A percentile compares a stretch with the other conserved stretches of the same genome.
Conservation (phyloP, 139 green algal genomes). For the Raphidocelis subcapitata region DNA sequence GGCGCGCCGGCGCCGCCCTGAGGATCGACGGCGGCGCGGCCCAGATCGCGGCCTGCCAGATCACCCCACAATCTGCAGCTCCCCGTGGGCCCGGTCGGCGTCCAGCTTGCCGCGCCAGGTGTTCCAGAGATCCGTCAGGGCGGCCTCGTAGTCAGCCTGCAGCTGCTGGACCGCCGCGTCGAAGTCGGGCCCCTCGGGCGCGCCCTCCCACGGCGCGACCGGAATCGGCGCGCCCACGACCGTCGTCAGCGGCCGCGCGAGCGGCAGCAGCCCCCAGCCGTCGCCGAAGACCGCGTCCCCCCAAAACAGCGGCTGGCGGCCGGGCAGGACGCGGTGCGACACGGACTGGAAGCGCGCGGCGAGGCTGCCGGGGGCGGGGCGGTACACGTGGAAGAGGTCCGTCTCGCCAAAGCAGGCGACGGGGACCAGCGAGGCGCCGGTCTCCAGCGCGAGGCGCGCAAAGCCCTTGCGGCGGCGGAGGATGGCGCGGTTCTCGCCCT, state of each 20-base stretch:
- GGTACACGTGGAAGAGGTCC: slow-evolving; percentile 40
- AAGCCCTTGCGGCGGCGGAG: slow-evolving; percentile 54
- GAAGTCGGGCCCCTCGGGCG: slow-evolving; percentile 17
- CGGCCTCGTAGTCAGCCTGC: slow-evolving; percentile 28
- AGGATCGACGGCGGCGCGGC: too few relatives aligned
- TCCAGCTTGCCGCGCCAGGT: slow-evolving; percentile 18
- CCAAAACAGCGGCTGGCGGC: slow-evolving; percentile 51
- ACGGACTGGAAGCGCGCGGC: background rate
- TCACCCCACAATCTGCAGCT: slow-evolving; percentile 18
- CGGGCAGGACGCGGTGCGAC: slow-evolving; percentile 9
- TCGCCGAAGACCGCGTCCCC: slow-evolving; percentile 47
- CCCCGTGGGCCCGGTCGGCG: background rate
- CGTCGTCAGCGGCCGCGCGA: slow-evolving; percentile 35
- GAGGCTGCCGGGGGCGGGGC: slow-evolving; percentile 1
- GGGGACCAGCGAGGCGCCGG: slow-evolving; percentile 49
- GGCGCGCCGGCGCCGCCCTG: too few relatives aligned
- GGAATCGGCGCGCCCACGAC: slow-evolving; percentile 51
- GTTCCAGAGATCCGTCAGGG: slow-evolving; percentile 34
- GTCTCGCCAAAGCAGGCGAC: slow-evolving; percentile 50
- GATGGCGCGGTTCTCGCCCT: slow-evolving; percentile 26
- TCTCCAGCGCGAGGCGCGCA: slow-evolving; percentile 44
- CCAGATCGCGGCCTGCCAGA: too few relatives aligned
- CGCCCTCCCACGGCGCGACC: slow-evolving; percentile 16
- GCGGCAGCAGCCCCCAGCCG: slow-evolving; percentile 53
- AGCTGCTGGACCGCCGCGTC: slow-evolving; percentile 30